These are phyloP conservation scores for Warburgia ugandensis DNA, from an alignment of 164 flowering plant genomes.

Conservation along the genomic window DNA sequence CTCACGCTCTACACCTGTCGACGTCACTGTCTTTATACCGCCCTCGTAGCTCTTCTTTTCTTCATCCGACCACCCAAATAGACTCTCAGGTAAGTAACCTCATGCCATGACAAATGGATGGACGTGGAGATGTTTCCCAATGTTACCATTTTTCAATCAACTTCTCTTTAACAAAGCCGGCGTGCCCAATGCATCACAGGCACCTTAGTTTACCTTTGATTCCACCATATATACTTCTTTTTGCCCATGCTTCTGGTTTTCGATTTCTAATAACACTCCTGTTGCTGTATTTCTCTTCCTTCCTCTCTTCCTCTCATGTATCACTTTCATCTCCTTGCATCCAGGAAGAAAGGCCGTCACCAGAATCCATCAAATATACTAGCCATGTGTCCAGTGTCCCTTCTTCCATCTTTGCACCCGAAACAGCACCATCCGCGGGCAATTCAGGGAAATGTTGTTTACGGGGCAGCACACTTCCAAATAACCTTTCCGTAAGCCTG, in stretches of 20 bases:
- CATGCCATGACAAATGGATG: constrained; percentile 80
- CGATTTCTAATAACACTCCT: constrained; percentile 45
- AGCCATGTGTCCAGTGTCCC: constrained; percentile 80
- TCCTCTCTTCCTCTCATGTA: constrained; percentile 20
- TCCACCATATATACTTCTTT: constrained; percentile 30
- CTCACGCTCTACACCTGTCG: constrained; percentile 35
- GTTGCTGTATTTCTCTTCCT: constrained; percentile 24
- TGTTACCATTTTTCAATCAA: constrained; percentile 53
- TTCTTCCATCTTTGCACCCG: constrained; percentile 79
- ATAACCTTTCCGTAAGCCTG: constrained; percentile 58
- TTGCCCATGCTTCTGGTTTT: constrained; percentile 11
- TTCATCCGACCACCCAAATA: constrained; percentile 7
- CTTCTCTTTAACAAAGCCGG: constrained; percentile 50
- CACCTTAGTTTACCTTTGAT: constrained; percentile 52
- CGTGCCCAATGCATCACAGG: constrained; percentile 65
- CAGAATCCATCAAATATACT: constrained; percentile 56
- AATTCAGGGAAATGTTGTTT: constrained; percentile 45
- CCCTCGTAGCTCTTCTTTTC: constrained; percentile 70
- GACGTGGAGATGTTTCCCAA: constrained; percentile 58
- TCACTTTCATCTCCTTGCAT: constrained; percentile 42
- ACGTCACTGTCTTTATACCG: constrained; percentile 81
- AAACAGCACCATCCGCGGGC: constrained; percentile 78
- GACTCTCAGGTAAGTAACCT: constrained; percentile 31
- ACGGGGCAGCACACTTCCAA: constrained; percentile 54
- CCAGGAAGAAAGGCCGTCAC: constrained; percentile 56